Evolutionary conservation across 768 basidiomycete genomes (phyloP), one percentile per base, ranked within the genome.

Genomic region (Podaxis rugospora): DNA sequence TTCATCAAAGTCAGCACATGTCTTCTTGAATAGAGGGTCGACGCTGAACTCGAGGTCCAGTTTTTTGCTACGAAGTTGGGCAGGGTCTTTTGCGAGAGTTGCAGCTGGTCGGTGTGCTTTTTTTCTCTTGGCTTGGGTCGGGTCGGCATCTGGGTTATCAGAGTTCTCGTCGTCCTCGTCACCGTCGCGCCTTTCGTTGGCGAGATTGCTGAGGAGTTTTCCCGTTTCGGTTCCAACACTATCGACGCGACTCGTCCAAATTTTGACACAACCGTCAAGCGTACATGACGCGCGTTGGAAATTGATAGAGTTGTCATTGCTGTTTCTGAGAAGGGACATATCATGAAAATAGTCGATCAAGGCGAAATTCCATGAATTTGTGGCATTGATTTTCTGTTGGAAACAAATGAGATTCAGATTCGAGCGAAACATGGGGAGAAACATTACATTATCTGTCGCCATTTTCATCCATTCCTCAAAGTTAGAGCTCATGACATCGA

Each of bases 401-500:
- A 61, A 51, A 62, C 51, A 42, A 18, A 57, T 72, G 47, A 68
- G 61, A 35, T 32, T 58, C 60, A 54, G 35, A 36, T 39, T 57
- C 6, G 37, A 52, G 27, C 13, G 32, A 6, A 1, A 28, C 27
- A 1, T n/a, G 5, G 46, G n/a, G 40, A 70, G 37, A 62, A 23
- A 78, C 86, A 66, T 66, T 70, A 98, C 97, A 74, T 98, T 98
- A 71, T 98, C 96, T 2, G 96, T 98, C 1, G 95, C 95, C 87
- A 98, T 88, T 80, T 98, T 98, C 96, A 99, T 98, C 97, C 97
- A 98, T 74, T 98, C 95, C 72, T 99, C 97, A 69, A 89, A 97
- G 67, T 95, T 97, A 40, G 87, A 89, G 74, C 81, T 92, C 85
- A 92, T 92, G n/a, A 94, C 83, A 65, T 95, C 92, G 65, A 88